phyloP scores from a whole-genome alignment of 2,329 filamentous ascomycete species.

The Verticillium dahliae region DNA sequence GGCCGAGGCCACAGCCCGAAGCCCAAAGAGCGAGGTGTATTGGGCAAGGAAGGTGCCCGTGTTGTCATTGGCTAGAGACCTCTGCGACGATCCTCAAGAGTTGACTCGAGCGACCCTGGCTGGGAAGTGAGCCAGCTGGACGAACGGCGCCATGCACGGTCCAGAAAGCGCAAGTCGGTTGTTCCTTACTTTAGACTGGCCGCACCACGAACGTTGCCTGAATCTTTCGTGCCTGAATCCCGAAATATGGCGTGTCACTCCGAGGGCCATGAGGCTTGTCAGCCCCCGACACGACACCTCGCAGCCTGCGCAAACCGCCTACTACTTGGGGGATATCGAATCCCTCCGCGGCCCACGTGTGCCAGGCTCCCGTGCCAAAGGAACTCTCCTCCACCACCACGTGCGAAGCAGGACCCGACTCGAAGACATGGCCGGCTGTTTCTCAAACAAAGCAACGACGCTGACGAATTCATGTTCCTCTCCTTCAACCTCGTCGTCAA shows the following conservation, averaged over 20 bases:
- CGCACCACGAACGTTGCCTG: not conserved
- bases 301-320: not conserved
- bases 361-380: not conserved
- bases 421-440: not conserved
- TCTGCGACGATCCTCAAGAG: not conserved
- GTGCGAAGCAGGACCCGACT: not conserved
- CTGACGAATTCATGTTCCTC: not conserved
- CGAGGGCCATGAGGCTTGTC: not conserved
- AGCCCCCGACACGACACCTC: not conserved
- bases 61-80: conserved; percentile 60
- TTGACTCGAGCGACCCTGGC: not conserved
- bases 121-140: not conserved
- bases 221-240: no score
- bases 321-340: not conserved
- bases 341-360: not conserved
- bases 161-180: not conserved
- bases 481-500: not conserved
- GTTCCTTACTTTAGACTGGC: not conserved
- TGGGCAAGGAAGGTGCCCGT: conserved; percentile 91
- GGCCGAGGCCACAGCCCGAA: conserved; percentile 88
- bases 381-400: not conserved
- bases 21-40: conserved; percentile 83
- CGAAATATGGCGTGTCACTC: not conserved
- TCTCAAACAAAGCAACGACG: not conserved
- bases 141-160: not conserved